Evolutionary conservation across 75 land plant genomes (phyloP).

Genomic region (Sequoiadendron giganteum): DNA sequence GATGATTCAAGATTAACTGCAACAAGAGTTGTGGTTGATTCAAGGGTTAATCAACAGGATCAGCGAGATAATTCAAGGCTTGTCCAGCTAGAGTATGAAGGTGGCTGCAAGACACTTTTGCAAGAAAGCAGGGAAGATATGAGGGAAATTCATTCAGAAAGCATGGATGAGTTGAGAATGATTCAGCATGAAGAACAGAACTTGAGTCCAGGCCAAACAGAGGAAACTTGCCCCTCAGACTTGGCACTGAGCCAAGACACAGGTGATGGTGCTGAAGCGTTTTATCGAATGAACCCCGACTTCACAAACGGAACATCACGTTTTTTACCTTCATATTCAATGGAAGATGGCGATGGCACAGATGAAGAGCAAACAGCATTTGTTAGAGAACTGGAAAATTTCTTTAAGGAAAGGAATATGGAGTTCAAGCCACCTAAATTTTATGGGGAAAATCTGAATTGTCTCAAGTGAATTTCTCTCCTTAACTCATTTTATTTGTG

Average conservation of each 20-base stretch:
- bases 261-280: constrained; percentile 13
- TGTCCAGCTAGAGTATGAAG: background rate
- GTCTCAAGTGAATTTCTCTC: constrained; percentile 68
- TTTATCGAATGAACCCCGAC: constrained; percentile 5
- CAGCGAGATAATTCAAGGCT: background rate
- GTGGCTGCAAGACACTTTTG: background rate
- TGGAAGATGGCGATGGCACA: constrained; percentile 62
- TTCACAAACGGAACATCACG: background rate
- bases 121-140: background rate
- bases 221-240: constrained; percentile 5
- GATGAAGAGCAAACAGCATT: constrained; percentile 71
- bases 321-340: background rate
- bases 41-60: background rate
- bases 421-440: constrained; percentile 91
- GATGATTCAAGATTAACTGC: background rate
- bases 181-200: constrained; percentile 10
- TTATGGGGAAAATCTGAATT: constrained; percentile 79
- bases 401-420: constrained; percentile 54
- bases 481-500: constrained; percentile 10
- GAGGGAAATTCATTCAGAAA: background rate
- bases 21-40: background rate
- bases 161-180: constrained; percentile 2
- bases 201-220: constrained; percentile 11
- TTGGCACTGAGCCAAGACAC: constrained; percentile 13
- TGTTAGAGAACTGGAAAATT: constrained; percentile 68